phyloP scores from a whole-genome alignment of 106 monocot genomes.

The Allium sativum region DNA sequence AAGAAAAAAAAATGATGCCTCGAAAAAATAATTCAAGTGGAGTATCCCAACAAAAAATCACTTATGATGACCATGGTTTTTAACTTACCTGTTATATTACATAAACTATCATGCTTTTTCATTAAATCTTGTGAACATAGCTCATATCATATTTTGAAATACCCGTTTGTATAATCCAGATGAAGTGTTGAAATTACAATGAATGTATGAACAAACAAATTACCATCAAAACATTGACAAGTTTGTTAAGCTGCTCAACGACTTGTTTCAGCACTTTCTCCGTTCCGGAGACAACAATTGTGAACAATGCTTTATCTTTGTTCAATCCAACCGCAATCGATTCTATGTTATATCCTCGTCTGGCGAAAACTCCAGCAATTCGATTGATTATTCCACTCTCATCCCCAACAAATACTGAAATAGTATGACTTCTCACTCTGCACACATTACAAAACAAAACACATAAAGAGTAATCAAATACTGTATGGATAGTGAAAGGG shows the following conservation, averaged over 20 bases:
- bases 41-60: too few relatives aligned
- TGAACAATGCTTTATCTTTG: slow-evolving; percentile 79
- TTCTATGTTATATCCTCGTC: slow-evolving; percentile 95
- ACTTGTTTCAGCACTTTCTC: slow-evolving; percentile 70
- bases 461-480: too few relatives aligned
- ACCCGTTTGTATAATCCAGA: too few relatives aligned
- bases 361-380: slow-evolving; percentile 87
- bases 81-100: too few relatives aligned
- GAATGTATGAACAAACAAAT: too few relatives aligned
- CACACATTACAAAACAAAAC: not conserved
- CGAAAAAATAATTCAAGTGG: too few relatives aligned
- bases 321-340: slow-evolving; percentile 90
- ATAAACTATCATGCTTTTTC: too few relatives aligned
- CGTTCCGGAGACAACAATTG: slow-evolving; percentile 80
- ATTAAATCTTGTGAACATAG: too few relatives aligned
- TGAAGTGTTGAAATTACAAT: too few relatives aligned
- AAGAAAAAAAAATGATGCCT: too few relatives aligned
- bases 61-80: too few relatives aligned
- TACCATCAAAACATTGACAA: slow-evolving; percentile 79
- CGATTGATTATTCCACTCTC: slow-evolving; percentile 91
- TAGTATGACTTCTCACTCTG: slow-evolving; percentile 66
- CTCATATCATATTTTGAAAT: too few relatives aligned
- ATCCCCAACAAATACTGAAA: slow-evolving; percentile 92
- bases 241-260: slow-evolving; percentile 79
- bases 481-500: not conserved